Conservation (phyloP, 1,139 yeast genomes). For the Pichia cactophila region DNA sequence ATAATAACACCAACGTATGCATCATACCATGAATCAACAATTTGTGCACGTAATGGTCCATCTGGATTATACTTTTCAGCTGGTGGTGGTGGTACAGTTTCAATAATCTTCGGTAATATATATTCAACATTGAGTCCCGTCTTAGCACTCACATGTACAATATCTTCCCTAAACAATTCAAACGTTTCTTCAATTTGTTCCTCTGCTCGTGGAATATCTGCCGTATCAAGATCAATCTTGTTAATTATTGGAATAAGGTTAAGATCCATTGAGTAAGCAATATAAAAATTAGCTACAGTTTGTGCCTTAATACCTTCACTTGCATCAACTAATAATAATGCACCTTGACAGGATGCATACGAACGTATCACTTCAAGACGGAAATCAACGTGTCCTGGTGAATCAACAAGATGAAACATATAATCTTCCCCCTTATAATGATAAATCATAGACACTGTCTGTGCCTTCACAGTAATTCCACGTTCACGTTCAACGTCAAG, state of each 20-base stretch:
- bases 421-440: conserved; percentile 65
- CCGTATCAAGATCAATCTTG: conserved; percentile 84
- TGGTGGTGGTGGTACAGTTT: conserved; percentile 55
- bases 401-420: conserved; percentile 82
- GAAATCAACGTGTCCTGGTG: conserved; percentile 98
- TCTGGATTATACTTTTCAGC: conserved; percentile 45
- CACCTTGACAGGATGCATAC: conserved; percentile 96
- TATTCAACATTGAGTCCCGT: conserved; percentile 74
- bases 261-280: conserved; percentile 81
- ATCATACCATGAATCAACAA: conserved; percentile 97
- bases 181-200: conserved; percentile 81
- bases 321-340: conserved; percentile 83
- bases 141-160: conserved; percentile 86
- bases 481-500: conserved; percentile 92
- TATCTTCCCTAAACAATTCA: conserved; percentile 67
- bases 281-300: conserved; percentile 88
- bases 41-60: conserved; percentile 63
- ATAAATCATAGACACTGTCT: conserved; percentile 90
- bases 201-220: conserved; percentile 73
- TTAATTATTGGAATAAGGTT: conserved; percentile 83
- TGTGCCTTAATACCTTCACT: conserved; percentile 97
- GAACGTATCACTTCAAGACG: conserved; percentile 89
- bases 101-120: conserved; percentile 72
- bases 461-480: conserved; percentile 96
- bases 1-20: conserved; percentile 89